Conservation (phyloP, 139 green algal genomes). For the Raphidocelis subcapitata region DNA sequence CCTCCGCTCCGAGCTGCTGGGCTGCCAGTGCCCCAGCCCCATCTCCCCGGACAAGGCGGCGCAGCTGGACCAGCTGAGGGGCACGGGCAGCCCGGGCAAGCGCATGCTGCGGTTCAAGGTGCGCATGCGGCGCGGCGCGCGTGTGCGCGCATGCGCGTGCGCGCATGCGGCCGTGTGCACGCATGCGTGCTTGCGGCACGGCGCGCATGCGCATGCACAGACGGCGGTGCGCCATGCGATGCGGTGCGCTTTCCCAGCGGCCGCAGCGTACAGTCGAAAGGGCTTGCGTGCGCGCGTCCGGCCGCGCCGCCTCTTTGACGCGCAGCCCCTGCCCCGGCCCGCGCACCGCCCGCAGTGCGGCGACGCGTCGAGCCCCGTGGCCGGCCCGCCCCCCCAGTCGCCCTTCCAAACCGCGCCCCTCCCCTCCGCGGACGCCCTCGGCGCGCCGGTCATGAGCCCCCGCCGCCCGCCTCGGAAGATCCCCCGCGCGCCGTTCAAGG, state of each 20-base stretch:
- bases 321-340: slow-evolving; percentile 80
- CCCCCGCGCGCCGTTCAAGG: slow-evolving; percentile 92
- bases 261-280: too few relatives aligned
- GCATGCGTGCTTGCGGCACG: neutral
- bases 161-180: too few relatives aligned
- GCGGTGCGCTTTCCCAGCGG: neutral
- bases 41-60: slow-evolving; percentile 59
- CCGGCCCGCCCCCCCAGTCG: slow-evolving; percentile 50
- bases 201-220: neutral
- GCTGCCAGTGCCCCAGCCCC: slow-evolving; percentile 39
- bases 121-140: neutral
- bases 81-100: slow-evolving; percentile 27
- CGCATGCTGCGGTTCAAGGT: slow-evolving; percentile 26
- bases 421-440: slow-evolving; percentile 42
- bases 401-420: slow-evolving; percentile 74
- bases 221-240: too few relatives aligned
- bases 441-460: slow-evolving; percentile 37
- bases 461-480: slow-evolving; percentile 79
- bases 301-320: slow-evolving; percentile 22
- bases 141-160: too few relatives aligned
- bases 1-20: slow-evolving; percentile 72
- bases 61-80: slow-evolving; percentile 48
- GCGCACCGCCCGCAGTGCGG: slow-evolving; percentile 29
- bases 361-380: slow-evolving; percentile 59
- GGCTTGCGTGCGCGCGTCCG: too few relatives aligned